Evolutionary conservation across 176 grass and related monocot species (phyloP).

Genomic region (maize (Zea mays)): Zm-B73-REFERENCE-NAM-5.0 NC_050105.1:59230001-59230500

Average conservation of each 20-base stretch:
- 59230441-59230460: neutral
- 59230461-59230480: neutral
- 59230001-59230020: constrained; percentile 22
- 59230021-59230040: constrained; percentile 29
- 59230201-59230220: neutral
- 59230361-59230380: neutral
- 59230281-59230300: neutral
- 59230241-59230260: neutral
- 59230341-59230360: neutral
- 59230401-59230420: neutral
- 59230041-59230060: constrained; percentile 16
- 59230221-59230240: neutral
- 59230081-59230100: neutral
- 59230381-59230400: neutral
- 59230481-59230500: no score
- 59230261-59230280: neutral
- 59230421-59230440: neutral
- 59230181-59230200: neutral
- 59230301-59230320: neutral
- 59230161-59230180: neutral
- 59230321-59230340: neutral
- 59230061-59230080: neutral
- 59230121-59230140: no score
- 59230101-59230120: neutral
- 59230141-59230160: neutral